Evolutionary conservation across 176 grass and related monocot genomes (phyloP), one percentile per base, ranked within the genome.

Genomic region (Chrysopogon serrulatus): DNA sequence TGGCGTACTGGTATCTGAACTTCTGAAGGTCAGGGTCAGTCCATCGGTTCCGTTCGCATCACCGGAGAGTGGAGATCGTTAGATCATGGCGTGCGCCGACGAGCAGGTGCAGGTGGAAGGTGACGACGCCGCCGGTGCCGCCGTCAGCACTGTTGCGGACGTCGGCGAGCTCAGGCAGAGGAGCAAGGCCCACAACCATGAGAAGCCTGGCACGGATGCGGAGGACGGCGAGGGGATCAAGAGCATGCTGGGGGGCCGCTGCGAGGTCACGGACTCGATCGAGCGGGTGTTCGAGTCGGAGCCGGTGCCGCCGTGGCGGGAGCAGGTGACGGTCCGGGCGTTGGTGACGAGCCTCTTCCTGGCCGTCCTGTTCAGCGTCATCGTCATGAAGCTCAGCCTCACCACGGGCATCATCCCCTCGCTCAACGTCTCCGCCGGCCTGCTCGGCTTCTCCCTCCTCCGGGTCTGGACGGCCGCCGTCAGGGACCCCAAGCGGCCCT

Each of bases 361-460:
- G 19, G 39, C 87, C 34, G 49, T 85, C 31, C 78, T 94, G 90
- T 88, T 97, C 62, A 94, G 87, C 73, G 47, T 97, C 68, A 92
- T 97, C 61, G 92, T 94, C 0, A 97, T 97, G 94, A 97, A 97
- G 90, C 94, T 97, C 14, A 97, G 83, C 88, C 94, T 94, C 70
- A 97, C 94, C 27, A 90, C 90, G 4, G 94, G 94, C 32, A 74
- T 97, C 87, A 83, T 97, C 79, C 94, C 94, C 5, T 97, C 92
- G 14, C 90, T 97, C 62, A 97, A 97, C 88, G 90, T 94, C 87
- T 94, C 94, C 17, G 92, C 94, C 1, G 90, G 94, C 41, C 86
- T 97, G 36, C 90, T 97, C 47, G 86, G 92, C 60, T 97, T 97
- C 89, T 97, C 94, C 90, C 90, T 97, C 72, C 68, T 94, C 48